Base-by-base conservation (phyloP, 228 moss, liverwort and hornwort species). In the Sphagnum magellanicum region DNA sequence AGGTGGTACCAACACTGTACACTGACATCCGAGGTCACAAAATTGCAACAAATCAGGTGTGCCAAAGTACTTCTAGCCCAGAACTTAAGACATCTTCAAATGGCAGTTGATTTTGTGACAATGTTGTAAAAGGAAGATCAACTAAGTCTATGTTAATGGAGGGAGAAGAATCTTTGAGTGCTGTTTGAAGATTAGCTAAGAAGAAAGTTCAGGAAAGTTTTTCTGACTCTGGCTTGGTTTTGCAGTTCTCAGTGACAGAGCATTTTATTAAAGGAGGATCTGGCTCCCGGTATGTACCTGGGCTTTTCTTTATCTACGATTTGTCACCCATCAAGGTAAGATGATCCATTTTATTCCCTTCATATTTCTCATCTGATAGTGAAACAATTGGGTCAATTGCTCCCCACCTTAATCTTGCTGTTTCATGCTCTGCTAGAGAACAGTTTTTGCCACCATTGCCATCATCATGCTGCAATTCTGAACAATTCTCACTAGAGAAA, bases 231-330 rank as follows among this genome's bases (percentile, higher is more conserved):
- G 32, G 32, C 32, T 32, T 62, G 15, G n/a, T 14, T 52, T 78
- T 63, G 72, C 82, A 98, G 98, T 98, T 94, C 72, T 98, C 98
- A 68, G 94, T 98, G 63, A 98, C 98, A 61, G 98, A 98, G 79
- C 90, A 98, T 69, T 94, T 90, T 51, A 92, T 88, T 60, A 84
- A 82, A n/a, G 91, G 85, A 68, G 82, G 83, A 62, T 74, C 76
- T 51, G 94, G 90, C 48, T 74, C 79, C 17, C 87, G 94, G 71
- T 72, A 90, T 4, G 68, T 98, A 63, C 98, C 98, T 59, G 98
- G 98, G 77, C 90, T 94, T 17, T 98, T 98, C 78, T 90, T 98
- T 86, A 94, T 98, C 76, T 98, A 98, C 65, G 98, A 98, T 71
- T 79, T 98, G 52, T 98, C 98, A 71, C 98, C 98, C 51, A 98